phyloP scores from a whole-genome alignment of 257 asterid species.

The Eustoma russellianum region DNA sequence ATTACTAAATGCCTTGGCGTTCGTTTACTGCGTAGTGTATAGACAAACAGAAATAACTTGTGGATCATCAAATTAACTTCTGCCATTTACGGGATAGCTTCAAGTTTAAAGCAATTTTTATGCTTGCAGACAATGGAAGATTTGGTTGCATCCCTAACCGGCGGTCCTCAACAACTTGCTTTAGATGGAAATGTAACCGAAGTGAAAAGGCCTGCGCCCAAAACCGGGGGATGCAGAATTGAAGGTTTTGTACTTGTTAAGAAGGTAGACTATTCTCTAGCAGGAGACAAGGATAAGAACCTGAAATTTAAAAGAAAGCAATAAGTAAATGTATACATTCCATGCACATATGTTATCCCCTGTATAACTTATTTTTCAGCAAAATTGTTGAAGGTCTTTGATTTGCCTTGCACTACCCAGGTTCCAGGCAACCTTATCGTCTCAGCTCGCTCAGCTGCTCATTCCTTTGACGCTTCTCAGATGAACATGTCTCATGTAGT shows the following conservation, averaged over 20 bases:
- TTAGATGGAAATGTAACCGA: conserved; percentile 33
- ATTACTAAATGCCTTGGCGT: not conserved
- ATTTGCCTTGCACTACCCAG: conserved; percentile 30
- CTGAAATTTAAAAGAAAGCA: too few species aligned
- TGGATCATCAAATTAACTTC: too few species aligned
- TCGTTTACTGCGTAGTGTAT: not conserved
- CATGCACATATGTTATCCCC: too few species aligned
- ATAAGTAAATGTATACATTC: too few species aligned
- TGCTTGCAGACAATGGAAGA: conserved; percentile 72
- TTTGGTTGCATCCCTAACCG: conserved; percentile 57
- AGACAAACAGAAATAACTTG: too few species aligned
- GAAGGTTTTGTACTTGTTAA: conserved; percentile 93
- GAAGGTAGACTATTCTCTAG: conserved; percentile 37
- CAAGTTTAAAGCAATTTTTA: not conserved
- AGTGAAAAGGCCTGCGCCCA: conserved; percentile 79
- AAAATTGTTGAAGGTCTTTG: not conserved
- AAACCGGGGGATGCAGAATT: conserved; percentile 82
- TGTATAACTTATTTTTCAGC: too few species aligned
- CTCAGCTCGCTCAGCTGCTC: conserved; percentile 83
- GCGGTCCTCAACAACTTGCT: conserved; percentile 38
- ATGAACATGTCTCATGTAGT: conserved; percentile 93
- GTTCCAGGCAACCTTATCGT: conserved; percentile 86
- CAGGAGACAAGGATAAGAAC: too few species aligned
- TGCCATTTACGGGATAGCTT: too few species aligned
- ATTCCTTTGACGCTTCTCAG: conserved; percentile 86